A percentile compares a stretch with the other conserved stretches of the same genome.
Evolutionary conservation across 2,329 filamentous ascomycete genomes (phyloP).

Genomic region (Fusarium caatingaense): DNA sequence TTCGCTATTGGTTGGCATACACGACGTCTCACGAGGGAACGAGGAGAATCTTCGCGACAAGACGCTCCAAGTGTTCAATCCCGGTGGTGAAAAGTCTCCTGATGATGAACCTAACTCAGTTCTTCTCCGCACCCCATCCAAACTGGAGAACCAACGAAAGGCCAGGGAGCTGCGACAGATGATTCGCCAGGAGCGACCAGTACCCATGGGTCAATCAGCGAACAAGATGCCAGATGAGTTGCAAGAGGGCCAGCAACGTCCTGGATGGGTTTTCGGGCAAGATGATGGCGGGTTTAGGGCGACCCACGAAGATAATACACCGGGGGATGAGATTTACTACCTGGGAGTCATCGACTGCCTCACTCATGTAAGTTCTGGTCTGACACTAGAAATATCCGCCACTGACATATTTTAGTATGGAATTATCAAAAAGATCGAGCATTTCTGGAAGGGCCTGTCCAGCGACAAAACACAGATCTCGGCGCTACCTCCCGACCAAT

Average conservation of each 20-base stretch:
- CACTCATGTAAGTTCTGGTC: slow-evolving; percentile 79
- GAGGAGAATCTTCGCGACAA: slow-evolving; percentile 92
- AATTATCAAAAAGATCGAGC: slow-evolving; percentile 91
- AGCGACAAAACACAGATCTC: slow-evolving; percentile 89
- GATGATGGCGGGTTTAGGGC: slow-evolving; percentile 94
- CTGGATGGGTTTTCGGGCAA: slow-evolving; percentile 85
- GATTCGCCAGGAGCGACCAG: slow-evolving; percentile 90
- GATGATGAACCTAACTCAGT: slow-evolving; percentile 72
- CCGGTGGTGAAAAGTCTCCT: slow-evolving; percentile 72
- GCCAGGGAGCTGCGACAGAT: slow-evolving; percentile 91
- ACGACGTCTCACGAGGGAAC: slow-evolving; percentile 90
- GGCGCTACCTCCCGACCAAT: slow-evolving; percentile 87
- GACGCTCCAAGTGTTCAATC: slow-evolving; percentile 93
- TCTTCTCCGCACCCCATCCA: slow-evolving; percentile 90
- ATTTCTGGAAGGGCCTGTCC: slow-evolving; percentile 95
- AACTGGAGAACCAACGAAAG: slow-evolving; percentile 90
- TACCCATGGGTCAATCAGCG: slow-evolving; percentile 87
- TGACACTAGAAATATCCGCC: background rate
- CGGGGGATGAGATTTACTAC: slow-evolving; percentile 95
- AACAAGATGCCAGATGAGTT: slow-evolving; percentile 93
- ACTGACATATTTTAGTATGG: slow-evolving; percentile 75
- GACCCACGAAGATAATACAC: slow-evolving; percentile 87
- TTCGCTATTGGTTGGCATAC: slow-evolving; percentile 92
- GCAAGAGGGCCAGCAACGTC: slow-evolving; percentile 76
- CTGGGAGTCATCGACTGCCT: slow-evolving; percentile 98